Evolutionary conservation across 179 eudicot species (phyloP), one percentile per base, ranked within the genome.

Genomic region (Gypsophila paniculata): DNA sequence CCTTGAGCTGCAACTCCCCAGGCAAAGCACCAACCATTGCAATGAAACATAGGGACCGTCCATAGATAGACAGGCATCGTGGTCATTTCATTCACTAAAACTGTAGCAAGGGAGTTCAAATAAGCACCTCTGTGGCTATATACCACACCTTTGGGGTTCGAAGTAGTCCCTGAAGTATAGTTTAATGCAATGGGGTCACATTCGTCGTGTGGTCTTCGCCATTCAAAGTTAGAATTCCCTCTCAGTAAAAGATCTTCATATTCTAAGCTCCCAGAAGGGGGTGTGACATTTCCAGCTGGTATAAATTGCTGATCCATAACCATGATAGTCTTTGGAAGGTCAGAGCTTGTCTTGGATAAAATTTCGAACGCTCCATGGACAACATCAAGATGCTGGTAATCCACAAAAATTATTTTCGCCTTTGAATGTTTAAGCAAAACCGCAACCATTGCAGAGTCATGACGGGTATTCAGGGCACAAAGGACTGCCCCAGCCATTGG

Each of bases 401-500:
- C 97, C 25, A 89, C 90, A 65, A 91, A 75, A 19, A 91, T 55
- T 14, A 85, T 39, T 79, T 89, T 91, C 61, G 97, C 85, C 62
- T 85, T 78, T 19, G 96, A 91, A 73, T 91, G 95, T 46, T 75
- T 85, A 51, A 91, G 74, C 59, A 89, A 81, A 51, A 79, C 74
- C 0, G 97, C 83, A 38, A 89, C 75, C 93, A 89, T 86, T 58
- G 82, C 38, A 23, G 96, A 79, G 75, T 89, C 89, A 58, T 85
- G 96, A 54, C 96, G 92, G 10, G 71, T 82, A 67, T 91, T 91
- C 53, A 91, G 79, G 23, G 91, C 79, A 73, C 92, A 89, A 48
- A 91, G 85, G 57, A 91, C 80, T 65, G 86, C 97, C 26, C 97
- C 97, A 14, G 97, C 88, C 97, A 91, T 89, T 14, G 97, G 97